Evolutionary conservation across 1,284 basidiomycete species (phyloP).

Genomic region (Dichomitus squalens): DNA sequence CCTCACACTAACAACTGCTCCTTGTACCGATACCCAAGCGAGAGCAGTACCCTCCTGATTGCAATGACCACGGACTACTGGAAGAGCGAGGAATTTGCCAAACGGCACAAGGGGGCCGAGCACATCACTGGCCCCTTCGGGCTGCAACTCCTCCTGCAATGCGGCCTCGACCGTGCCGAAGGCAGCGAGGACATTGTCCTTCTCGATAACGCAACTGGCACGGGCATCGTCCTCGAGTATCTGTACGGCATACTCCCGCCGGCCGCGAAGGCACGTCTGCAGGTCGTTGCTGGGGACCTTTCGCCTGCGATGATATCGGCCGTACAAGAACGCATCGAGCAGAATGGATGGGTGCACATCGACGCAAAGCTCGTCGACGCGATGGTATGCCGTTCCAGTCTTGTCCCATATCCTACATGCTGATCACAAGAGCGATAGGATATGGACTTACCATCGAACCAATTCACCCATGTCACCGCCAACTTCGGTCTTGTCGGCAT

Average conservation of each 20-base stretch:
- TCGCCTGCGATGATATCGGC: constrained; percentile 8
- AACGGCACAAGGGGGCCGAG: neutral
- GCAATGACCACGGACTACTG: neutral
- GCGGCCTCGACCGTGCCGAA: constrained; percentile 7
- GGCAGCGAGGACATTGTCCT: constrained; percentile 7
- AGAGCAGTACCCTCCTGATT: too few species aligned
- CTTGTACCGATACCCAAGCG: too few species aligned
- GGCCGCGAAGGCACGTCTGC: neutral
- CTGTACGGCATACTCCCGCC: constrained; percentile 4
- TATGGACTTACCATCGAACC: constrained; percentile 6
- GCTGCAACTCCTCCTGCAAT: constrained; percentile 5
- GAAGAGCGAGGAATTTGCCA: neutral
- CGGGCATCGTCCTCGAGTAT: constrained; percentile 5
- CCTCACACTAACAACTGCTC: too few species aligned
- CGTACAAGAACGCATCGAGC: constrained; percentile 4
- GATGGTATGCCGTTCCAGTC: constrained; percentile 1
- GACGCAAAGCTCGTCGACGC: constrained; percentile 7
- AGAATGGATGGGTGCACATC: constrained; percentile 2
- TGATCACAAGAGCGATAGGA: neutral
- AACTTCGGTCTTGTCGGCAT: constrained; percentile 1
- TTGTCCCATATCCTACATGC: neutral
- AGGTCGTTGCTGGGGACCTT: constrained; percentile 9
- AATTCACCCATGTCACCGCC: constrained; percentile 10
- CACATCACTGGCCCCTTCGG: constrained; percentile 9
- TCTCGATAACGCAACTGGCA: constrained; percentile 15